Evolutionary conservation across 176 grass and related monocot genomes (phyloP).

Genomic region (Echinochloa phyllopogon): DNA sequence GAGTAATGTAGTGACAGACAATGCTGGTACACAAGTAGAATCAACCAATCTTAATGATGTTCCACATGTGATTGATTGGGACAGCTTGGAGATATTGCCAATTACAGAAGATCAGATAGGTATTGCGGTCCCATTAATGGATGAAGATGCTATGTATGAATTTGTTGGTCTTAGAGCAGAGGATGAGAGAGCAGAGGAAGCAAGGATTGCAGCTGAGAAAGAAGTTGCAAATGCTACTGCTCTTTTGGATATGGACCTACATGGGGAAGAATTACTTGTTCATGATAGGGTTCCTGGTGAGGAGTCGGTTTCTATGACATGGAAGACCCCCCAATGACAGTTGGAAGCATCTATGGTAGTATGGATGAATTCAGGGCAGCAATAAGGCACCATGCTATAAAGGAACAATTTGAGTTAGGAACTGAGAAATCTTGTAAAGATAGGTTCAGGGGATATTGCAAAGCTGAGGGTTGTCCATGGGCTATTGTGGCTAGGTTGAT

Average conservation of each 20-base stretch:
- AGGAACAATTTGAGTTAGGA: neutral
- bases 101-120: neutral
- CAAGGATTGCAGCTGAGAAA: neutral
- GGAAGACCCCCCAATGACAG: neutral
- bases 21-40: neutral
- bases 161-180: neutral
- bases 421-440: neutral
- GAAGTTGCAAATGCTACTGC: accelerated
- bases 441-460: neutral
- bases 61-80: neutral
- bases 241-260: neutral
- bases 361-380: neutral
- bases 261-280: neutral
- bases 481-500: neutral
- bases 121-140: neutral
- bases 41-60: neutral
- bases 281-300: neutral
- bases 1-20: neutral
- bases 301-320: neutral
- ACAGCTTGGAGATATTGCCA: neutral
- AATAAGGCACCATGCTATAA: neutral
- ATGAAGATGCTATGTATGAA: neutral
- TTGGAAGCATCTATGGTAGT: neutral
- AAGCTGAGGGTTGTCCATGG: neutral
- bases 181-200: neutral